Conservation (phyloP, 1,139 yeast species). For the Blastobotrys malaysiensis region DNA sequence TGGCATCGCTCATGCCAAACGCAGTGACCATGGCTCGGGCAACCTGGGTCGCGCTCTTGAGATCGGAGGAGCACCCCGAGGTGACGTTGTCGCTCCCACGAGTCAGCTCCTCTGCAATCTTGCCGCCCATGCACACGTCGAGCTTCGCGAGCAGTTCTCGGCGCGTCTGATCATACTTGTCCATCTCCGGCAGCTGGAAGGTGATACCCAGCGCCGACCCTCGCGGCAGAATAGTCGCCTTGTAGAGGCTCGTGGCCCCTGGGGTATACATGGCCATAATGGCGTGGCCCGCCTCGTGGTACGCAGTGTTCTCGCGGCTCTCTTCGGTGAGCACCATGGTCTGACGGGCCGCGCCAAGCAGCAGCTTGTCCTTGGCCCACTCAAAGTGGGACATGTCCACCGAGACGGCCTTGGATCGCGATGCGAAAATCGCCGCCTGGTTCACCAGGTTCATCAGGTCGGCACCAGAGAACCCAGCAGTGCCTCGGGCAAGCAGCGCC, state of each 20-base stretch:
- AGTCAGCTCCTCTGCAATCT: conserved; percentile 89
- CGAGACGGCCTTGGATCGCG: conserved; percentile 83
- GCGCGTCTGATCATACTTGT: conserved; percentile 87
- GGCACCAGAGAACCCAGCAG: conserved; percentile 97
- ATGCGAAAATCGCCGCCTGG: conserved; percentile 97
- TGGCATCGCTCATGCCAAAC: conserved; percentile 91
- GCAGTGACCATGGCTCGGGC: conserved; percentile 97
- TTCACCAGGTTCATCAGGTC: conserved; percentile 91
- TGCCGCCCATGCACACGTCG: conserved; percentile 99
- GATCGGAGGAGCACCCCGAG: conserved; percentile 89
- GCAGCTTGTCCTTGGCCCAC: conserved; percentile 98
- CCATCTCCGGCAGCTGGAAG: conserved; percentile 97
- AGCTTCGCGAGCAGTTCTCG: conserved; percentile 84
- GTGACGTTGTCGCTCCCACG: conserved; percentile 92
- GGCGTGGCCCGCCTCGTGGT: conserved; percentile 99
- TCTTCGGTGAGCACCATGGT: conserved; percentile 98
- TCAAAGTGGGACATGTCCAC: conserved; percentile 92
- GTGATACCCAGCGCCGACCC: conserved; percentile 96
- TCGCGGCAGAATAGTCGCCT: conserved; percentile 94
- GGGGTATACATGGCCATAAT: conserved; percentile 92
- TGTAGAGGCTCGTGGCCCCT: conserved; percentile 95
- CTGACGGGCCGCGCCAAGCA: conserved; percentile 97
- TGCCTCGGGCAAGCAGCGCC: conserved; percentile 85
- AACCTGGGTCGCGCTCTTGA: conserved; percentile 81
- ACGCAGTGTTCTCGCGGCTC: conserved; percentile 88